Base-by-base conservation (phyloP, 2,329 filamentous ascomycete species). In the Lecanoromycetidae sp. region DNA sequence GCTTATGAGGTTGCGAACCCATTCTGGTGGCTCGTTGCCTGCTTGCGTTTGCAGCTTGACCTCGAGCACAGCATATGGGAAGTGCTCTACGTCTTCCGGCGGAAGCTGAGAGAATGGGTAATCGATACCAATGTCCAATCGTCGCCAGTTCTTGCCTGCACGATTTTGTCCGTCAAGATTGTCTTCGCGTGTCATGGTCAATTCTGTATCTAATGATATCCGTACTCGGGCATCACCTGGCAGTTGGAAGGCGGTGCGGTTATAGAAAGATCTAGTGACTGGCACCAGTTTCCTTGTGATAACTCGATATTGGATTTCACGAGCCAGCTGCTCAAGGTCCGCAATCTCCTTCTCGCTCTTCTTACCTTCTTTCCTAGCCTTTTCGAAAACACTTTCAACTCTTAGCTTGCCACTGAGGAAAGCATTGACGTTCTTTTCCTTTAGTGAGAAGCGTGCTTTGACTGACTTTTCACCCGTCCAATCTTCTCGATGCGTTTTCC, bases 391-490 rank as follows among this genome's bases (percentile, higher is more conserved):
- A 50, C 85, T 80, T 30, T 82, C 79, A 0, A 91, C 88, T 2
- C 87, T 85, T 60, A 94, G 74, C 57, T 87, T 80, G 46, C 91
- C 91, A 42, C 75, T 74, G 65, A 98, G 71, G 63, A 88, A 98
- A 12, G 86, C 76, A 60, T 96, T 96, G 60, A 98, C 83, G 53
- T 95, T 85, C 74, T 98, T 98, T 69, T 98, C 91, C 70, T 98
- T 96, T 54, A 91, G 74, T 7, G 84, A 76, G 61, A 98, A 98
- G 35, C 91, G 84, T 35, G 91, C 90, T 70, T 98, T 98, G 67
- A 98, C 91, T 1, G 90, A 96, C 69, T 96, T 94, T 64, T 98
- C 91, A 49, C 91, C 91, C 0, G 91, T 98, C 91, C 91, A 98
- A 64, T 98, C 91, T 65, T 98, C 91, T 32, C 91, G 82, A 69